A percentile compares a stretch with the other conserved stretches of the same genome.
phyloP scores from a whole-genome alignment of 352 stramenopile genomes.

The Pythium dissimile region DNA sequence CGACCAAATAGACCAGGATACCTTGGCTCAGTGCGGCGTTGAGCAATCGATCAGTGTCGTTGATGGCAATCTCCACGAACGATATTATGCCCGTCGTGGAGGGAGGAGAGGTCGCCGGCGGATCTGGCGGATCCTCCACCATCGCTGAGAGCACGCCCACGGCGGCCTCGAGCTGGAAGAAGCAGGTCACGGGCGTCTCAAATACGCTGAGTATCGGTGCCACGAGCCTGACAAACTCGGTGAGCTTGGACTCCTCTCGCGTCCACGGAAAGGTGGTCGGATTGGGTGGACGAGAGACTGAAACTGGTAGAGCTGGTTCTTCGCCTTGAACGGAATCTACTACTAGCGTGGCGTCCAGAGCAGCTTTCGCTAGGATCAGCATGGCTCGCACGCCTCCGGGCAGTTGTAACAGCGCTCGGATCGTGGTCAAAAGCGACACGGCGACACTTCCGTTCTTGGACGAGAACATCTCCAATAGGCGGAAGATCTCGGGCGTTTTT shows the following conservation, averaged over 20 bases:
- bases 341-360: not conserved
- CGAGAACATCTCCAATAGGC: conserved; percentile 8
- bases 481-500: conserved; percentile 7
- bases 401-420: conserved; percentile 14
- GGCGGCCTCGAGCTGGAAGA: conserved; percentile 46
- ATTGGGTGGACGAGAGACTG: not conserved
- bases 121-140: conserved; percentile 30
- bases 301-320: not conserved
- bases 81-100: conserved; percentile 7
- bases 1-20: conserved; percentile 36
- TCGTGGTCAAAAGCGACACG: conserved; percentile 10
- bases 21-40: conserved; percentile 36
- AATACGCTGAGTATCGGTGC: conserved; percentile 38
- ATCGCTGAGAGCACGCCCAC: conserved; percentile 28
- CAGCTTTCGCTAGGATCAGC: conserved; percentile 9
- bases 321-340: not conserved
- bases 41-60: conserved; percentile 38
- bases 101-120: conserved; percentile 23
- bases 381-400: conserved; percentile 16
- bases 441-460: conserved; percentile 13
- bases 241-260: conserved; percentile 17
- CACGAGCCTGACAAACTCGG: conserved; percentile 28
- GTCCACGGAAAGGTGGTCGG: conserved; percentile 19
- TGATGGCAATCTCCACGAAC: not conserved
- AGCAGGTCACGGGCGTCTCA: conserved; percentile 30